Evolutionary conservation across 2,329 filamentous ascomycete species (phyloP).

Genomic region (Fusarium sp.): DNA sequence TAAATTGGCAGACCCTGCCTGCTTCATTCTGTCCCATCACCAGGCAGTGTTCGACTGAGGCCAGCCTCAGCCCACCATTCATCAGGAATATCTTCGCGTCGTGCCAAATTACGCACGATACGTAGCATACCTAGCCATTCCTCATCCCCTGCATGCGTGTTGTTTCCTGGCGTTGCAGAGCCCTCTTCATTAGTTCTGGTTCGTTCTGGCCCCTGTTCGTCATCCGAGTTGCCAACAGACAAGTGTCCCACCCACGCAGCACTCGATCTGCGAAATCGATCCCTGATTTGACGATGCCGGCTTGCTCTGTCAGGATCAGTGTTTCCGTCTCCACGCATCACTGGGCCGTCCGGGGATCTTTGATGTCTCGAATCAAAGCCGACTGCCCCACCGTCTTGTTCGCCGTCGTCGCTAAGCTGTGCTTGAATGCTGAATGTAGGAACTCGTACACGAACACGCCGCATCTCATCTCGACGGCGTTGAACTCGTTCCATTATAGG

Average conservation of each 20-base stretch:
- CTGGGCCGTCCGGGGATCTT: constrained; percentile 30
- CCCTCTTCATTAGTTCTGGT: constrained; percentile 38
- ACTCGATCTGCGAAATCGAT: constrained; percentile 15
- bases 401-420: constrained; percentile 2
- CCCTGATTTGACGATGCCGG: constrained; percentile 9
- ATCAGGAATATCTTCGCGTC: constrained; percentile 81
- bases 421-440: constrained; percentile 32
- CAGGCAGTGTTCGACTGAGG: constrained; percentile 69
- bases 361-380: constrained; percentile 26
- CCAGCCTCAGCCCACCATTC: constrained; percentile 84
- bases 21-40: constrained; percentile 47
- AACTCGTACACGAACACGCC: constrained; percentile 37
- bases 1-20: constrained; percentile 1
- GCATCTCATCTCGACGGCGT: constrained; percentile 31
- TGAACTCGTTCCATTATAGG: constrained; percentile 29
- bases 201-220: constrained; percentile 42
- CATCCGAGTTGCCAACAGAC: constrained; percentile 48
- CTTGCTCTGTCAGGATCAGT: constrained; percentile 4
- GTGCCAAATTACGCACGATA: constrained; percentile 77
- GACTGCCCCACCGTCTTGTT: constrained; percentile 21
- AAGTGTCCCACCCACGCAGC: constrained; percentile 47
- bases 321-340: not conserved
- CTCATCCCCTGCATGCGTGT: constrained; percentile 52
- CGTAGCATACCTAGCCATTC: constrained; percentile 74
- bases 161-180: constrained; percentile 36